Percentiles rank a stretch among this genome's conserved stretches.
Evolutionary conservation across 768 basidiomycete genomes (phyloP).

Genomic region (Tricholoma terreum): DNA sequence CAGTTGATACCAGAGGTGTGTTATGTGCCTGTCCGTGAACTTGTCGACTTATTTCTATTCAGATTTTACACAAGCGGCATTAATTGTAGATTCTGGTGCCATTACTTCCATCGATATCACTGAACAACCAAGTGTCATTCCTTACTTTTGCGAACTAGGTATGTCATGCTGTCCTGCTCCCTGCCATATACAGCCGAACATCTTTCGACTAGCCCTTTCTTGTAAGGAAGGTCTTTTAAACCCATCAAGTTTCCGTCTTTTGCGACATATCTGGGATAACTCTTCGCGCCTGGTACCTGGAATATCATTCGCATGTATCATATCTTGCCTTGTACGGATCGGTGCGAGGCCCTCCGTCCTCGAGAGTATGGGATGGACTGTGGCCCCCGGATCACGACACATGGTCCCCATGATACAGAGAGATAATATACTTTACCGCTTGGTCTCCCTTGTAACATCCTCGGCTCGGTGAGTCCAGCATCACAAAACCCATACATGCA

Average conservation of each 20-base stretch:
- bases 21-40: neutral
- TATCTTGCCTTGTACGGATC: constrained; percentile 38
- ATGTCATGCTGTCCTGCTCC: neutral
- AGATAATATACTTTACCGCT: constrained; percentile 33
- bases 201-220: constrained; percentile 25
- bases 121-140: constrained; percentile 27
- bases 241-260: constrained; percentile 28
- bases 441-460: constrained; percentile 39
- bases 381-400: constrained; percentile 5
- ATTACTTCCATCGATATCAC: constrained; percentile 32
- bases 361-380: constrained; percentile 29
- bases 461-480: constrained; percentile 44
- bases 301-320: constrained; percentile 34
- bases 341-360: constrained; percentile 42
- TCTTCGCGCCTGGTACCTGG: constrained; percentile 16
- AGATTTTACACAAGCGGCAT: constrained; percentile 40
- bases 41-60: constrained; percentile 3
- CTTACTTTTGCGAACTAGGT: constrained; percentile 46
- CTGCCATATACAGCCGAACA: constrained; percentile 7
- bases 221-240: constrained; percentile 15
- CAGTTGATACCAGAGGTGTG: constrained; percentile 33
- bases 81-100: constrained; percentile 42
- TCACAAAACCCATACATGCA: neutral
- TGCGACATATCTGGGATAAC: constrained; percentile 32
- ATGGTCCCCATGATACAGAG: constrained; percentile 14